phyloP scores from a whole-genome alignment of 2,329 filamentous ascomycete genomes.

The Verticillium alfalfae region DNA sequence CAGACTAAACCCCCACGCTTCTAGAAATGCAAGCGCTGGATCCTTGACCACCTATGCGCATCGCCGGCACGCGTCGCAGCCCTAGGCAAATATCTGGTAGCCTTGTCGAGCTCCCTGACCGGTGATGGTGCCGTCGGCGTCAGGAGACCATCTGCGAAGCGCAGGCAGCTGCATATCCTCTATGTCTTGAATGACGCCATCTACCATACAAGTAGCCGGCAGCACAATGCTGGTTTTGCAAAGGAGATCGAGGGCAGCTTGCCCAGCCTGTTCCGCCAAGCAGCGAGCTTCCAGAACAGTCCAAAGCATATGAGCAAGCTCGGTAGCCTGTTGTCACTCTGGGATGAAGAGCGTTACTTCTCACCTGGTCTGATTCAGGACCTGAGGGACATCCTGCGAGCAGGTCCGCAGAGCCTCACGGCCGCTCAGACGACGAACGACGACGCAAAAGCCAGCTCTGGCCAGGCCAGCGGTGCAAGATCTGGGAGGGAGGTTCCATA shows the following conservation, averaged over 20 bases:
- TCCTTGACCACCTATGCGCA: slow-evolving; percentile 63
- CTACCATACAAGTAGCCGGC: slow-evolving; percentile 57
- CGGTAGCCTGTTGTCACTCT: slow-evolving; percentile 58
- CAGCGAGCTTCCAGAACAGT: slow-evolving; percentile 52
- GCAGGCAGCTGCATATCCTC: slow-evolving; percentile 68
- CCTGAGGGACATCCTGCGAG: slow-evolving; percentile 52
- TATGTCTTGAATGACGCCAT: slow-evolving; percentile 76
- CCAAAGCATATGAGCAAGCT: slow-evolving; percentile 65
- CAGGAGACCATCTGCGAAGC: slow-evolving; percentile 49
- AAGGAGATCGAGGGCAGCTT: slow-evolving; percentile 53
- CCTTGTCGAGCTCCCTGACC: slow-evolving; percentile 56
- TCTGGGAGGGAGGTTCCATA: slow-evolving; percentile 57
- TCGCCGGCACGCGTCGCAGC: slow-evolving; percentile 61
- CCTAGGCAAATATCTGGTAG: slow-evolving; percentile 70
- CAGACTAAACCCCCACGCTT: slow-evolving; percentile 28
- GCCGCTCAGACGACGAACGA: slow-evolving; percentile 11
- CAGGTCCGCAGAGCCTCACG: background rate
- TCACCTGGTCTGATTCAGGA: slow-evolving; percentile 44
- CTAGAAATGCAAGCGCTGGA: slow-evolving; percentile 87
- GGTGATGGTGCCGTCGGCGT: slow-evolving; percentile 4
- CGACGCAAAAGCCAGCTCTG: slow-evolving; percentile 8
- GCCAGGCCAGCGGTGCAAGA: slow-evolving; percentile 20
- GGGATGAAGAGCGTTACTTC: slow-evolving; percentile 65
- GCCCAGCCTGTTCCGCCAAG: slow-evolving; percentile 53
- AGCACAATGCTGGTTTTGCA: slow-evolving; percentile 44